Conservation (phyloP, 768 basidiomycete species). For the Auricularia auricula-judae region DNA sequence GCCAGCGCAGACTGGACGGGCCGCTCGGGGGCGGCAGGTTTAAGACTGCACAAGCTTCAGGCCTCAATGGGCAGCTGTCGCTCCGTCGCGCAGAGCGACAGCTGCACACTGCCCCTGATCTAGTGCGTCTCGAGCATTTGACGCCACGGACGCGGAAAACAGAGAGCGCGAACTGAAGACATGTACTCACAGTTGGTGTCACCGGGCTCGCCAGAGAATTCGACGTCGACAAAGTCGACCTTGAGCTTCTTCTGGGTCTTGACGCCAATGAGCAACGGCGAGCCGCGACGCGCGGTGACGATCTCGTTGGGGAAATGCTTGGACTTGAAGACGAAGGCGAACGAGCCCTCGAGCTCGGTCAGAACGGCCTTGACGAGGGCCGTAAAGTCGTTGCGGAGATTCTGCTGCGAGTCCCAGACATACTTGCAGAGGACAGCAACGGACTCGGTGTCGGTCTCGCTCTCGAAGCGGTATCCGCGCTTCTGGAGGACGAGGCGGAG, state of each 20-base stretch:
- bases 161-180: neutral
- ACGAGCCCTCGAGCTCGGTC: constrained; percentile 97
- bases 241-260: constrained; percentile 99
- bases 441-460: constrained; percentile 96
- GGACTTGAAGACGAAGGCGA: constrained; percentile 99
- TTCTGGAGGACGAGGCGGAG: constrained; percentile 90
- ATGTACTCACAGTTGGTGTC: constrained; percentile 28
- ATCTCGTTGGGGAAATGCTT: constrained; percentile 90
- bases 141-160: neutral
- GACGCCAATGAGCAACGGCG: constrained; percentile 92
- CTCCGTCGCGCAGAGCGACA: too few species aligned
- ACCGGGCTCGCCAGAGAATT: constrained; percentile 69
- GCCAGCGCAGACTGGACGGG: too few species aligned
- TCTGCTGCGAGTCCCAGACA: constrained; percentile 85
- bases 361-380: constrained; percentile 89
- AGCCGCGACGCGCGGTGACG: constrained; percentile 93
- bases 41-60: too few species aligned
- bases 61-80: too few species aligned
- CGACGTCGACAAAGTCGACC: constrained; percentile 99
- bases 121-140: too few species aligned
- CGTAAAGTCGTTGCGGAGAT: constrained; percentile 80
- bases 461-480: constrained; percentile 86
- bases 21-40: too few species aligned
- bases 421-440: constrained; percentile 95
- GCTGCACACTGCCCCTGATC: too few species aligned